Conservation (phyloP, 164 flowering plant genomes). For the Vitis cinerea region DNA sequence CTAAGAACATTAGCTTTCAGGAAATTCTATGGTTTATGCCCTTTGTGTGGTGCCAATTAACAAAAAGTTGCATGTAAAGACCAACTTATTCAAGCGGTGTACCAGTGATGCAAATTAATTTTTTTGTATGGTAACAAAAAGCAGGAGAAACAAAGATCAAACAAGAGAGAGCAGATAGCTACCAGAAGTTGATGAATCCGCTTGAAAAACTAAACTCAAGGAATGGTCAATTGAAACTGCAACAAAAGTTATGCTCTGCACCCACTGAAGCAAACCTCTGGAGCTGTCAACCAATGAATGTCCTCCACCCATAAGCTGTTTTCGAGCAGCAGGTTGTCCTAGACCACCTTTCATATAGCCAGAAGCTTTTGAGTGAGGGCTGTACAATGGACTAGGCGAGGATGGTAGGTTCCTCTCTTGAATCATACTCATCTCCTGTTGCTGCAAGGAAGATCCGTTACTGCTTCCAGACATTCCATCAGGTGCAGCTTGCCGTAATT, state of each 20-base stretch:
- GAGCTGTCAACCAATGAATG: constrained; percentile 59
- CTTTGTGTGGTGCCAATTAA: too few relatives aligned
- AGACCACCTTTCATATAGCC: constrained; percentile 71
- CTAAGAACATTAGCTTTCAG: too few relatives aligned
- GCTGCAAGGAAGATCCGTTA: constrained; percentile 78
- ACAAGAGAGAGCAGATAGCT: constrained; percentile 3
- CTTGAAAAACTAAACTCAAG: constrained; percentile 62
- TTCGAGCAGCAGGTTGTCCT: constrained; percentile 70
- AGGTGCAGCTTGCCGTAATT: constrained; percentile 66
- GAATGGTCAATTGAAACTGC: constrained; percentile 80
- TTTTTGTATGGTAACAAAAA: not conserved
- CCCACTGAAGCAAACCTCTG: constrained; percentile 87
- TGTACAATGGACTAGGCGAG: constrained; percentile 76
- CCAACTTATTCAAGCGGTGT: too few relatives aligned
- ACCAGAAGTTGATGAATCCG: constrained; percentile 70
- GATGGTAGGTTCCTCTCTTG: constrained; percentile 84
- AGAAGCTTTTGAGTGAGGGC: constrained; percentile 68
- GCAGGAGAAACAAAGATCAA: not conserved
- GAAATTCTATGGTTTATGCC: too few relatives aligned
- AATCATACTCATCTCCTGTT: constrained; percentile 77
- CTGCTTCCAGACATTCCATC: constrained; percentile 72
- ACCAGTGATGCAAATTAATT: too few relatives aligned
- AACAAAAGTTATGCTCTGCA: constrained; percentile 86
- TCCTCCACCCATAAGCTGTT: constrained; percentile 79
- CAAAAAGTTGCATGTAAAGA: too few relatives aligned